These are phyloP conservation scores for Mortierella claussenii DNA, from an alignment of 192 early-diverging fungal genomes.

Conservation along the genomic window DNA sequence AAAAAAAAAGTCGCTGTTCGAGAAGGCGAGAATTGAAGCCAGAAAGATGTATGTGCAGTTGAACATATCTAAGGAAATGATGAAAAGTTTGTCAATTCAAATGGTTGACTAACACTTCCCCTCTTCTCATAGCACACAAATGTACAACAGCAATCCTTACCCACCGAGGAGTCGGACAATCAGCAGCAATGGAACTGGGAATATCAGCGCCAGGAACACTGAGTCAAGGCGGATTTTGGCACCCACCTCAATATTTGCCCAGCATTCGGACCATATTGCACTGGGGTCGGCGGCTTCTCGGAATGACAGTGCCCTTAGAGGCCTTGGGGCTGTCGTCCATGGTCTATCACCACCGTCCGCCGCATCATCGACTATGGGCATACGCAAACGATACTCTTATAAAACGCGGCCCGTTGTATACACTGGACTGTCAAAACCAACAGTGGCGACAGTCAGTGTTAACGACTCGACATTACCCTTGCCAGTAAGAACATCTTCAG, in stretches of 20 bases:
- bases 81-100: background rate
- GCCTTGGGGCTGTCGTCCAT: background rate
- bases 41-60: slow-evolving; percentile 29
- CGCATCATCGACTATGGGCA: background rate
- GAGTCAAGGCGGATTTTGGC: slow-evolving; percentile 12
- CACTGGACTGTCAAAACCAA: background rate
- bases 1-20: slow-evolving; percentile 43
- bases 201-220: too few species aligned
- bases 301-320: slow-evolving; percentile 1
- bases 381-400: slow-evolving; percentile 41
- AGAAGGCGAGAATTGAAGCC: slow-evolving; percentile 45
- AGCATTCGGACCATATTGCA: background rate
- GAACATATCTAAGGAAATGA: background rate
- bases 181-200: background rate
- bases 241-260: slow-evolving; percentile 10
- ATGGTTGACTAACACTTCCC: background rate
- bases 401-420: slow-evolving; percentile 43
- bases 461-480: slow-evolving; percentile 2
- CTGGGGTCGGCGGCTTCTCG: slow-evolving; percentile 4
- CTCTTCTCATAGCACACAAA: slow-evolving; percentile 24
- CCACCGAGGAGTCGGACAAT: slow-evolving; percentile 20
- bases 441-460: background rate
- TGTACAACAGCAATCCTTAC: slow-evolving; percentile 37
- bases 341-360: background rate
- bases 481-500: background rate